Percentiles rank a stretch among this genome's conserved stretches.
Evolutionary conservation across 495 filamentous ascomycete species (phyloP).

Genomic region (Aspergillus nidulans): DNA sequence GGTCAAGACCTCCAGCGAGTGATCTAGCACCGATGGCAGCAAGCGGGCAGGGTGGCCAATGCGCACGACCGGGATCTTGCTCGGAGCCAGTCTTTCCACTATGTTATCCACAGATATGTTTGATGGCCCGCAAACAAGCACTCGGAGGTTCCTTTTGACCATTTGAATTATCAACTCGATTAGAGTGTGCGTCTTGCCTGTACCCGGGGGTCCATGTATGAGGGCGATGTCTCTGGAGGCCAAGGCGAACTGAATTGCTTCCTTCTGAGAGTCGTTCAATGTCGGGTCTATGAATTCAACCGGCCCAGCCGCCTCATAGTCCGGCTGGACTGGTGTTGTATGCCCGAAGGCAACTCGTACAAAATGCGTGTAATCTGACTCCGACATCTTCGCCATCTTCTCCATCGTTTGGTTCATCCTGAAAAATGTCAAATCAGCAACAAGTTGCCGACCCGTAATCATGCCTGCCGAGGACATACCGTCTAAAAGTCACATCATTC

Average conservation of each 20-base stretch:
- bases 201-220: constrained; percentile 94
- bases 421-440: neutral
- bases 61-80: constrained; percentile 80
- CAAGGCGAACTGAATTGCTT: constrained; percentile 85
- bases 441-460: neutral
- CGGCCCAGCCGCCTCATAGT: constrained; percentile 52
- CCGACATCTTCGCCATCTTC: constrained; percentile 65
- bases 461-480: constrained; percentile 43
- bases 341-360: constrained; percentile 79
- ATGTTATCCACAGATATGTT: constrained; percentile 99
- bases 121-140: constrained; percentile 91
- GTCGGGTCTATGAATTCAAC: constrained; percentile 73
- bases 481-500: constrained; percentile 87
- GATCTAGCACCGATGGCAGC: constrained; percentile 79
- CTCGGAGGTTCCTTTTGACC: constrained; percentile 60
- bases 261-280: constrained; percentile 86
- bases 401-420: constrained; percentile 91
- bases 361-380: constrained; percentile 66
- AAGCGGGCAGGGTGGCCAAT: constrained; percentile 91
- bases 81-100: constrained; percentile 82
- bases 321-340: constrained; percentile 32
- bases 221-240: constrained; percentile 79
- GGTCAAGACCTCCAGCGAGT: constrained; percentile 90
- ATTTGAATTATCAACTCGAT: constrained; percentile 93
- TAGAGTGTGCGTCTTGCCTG: constrained; percentile 94